phyloP scores from a whole-genome alignment of 2,329 filamentous ascomycete species.

The Tolypocladium endophyticum region DNA sequence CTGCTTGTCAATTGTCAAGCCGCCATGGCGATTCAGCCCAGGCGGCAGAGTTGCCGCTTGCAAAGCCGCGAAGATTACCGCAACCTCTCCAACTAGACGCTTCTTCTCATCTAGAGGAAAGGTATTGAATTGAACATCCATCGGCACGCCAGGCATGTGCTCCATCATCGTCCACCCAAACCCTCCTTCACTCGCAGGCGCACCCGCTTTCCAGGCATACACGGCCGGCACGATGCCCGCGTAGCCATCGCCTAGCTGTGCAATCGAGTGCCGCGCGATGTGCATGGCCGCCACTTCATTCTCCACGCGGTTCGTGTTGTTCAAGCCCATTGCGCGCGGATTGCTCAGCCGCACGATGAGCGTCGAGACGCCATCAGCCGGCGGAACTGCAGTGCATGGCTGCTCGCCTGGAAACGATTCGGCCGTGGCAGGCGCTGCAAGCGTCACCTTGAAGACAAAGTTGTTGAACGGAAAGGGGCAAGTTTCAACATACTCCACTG shows the following conservation, averaged over 20 bases:
- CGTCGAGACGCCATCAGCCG: not conserved
- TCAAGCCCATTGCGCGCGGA: conserved; percentile 2
- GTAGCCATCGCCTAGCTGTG: not conserved
- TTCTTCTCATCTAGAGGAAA: not conserved
- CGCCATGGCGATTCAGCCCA: not conserved
- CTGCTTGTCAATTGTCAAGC: not conserved
- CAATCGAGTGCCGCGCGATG: conserved; percentile 9
- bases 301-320: conserved; percentile 11
- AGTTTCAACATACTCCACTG: not conserved
- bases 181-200: not conserved
- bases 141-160: conserved; percentile 8
- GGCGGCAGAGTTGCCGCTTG: not conserved
- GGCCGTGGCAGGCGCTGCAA: conserved; percentile 1
- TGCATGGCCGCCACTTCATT: conserved; percentile 16
- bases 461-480: conserved; percentile 7
- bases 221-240: conserved; percentile 1
- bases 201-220: conserved; percentile 9
- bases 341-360: conserved; percentile 9
- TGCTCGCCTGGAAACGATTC: not conserved
- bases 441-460: conserved; percentile 9
- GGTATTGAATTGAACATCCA: not conserved
- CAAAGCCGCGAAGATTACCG: not conserved
- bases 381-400: not conserved
- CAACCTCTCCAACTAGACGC: not conserved
- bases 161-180: conserved; percentile 15